Base-by-base conservation (phyloP, 129 eudicot genomes). In the Ambrosia trifida region DNA sequence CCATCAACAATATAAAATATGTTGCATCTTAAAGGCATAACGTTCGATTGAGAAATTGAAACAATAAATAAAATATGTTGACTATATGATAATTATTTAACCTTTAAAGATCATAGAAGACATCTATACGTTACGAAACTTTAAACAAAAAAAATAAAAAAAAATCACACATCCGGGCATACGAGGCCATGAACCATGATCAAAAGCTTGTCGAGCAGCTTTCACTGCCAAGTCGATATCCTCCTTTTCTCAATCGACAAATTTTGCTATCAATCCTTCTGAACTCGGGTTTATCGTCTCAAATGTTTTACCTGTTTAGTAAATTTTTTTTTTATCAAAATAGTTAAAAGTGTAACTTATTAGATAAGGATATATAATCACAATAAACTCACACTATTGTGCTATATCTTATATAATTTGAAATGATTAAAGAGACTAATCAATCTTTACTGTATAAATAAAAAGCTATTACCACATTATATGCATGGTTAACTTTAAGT, bases 121-220 rank as follows among this genome's bases (percentile, higher is more conserved):
- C 6, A 16, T 4, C 24, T 2, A 28, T 56, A 24, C 24, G 3
- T 20, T 6, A 64, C 8, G 3, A 62, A 62, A 33, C 18, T 3
- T 2, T n/a, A n/a, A n/a, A n/a, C n/a, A 3, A 11, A 13, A 19
- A 24, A n/a, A 62, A 11, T 1, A 8, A n/a, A n/a, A n/a, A n/a
- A n/a, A n/a, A n/a, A 66, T 72, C 77, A 88, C 91, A 45, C 61
- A 72, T n/a, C 89, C 91, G 7, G 97, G 79, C 67, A 85, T 49
- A 11, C 97, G 95, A 45, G 97, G 89, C 97, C 97, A 90, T 7
- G 89, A 81, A 33, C 97, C 97, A 43, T 87, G 72, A 76, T 90
- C 97, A 51, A 90, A 90, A 6, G 97, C 97, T 35, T 77, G 52
- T 17, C 97, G 84, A 13, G 97, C 97, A 19, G 91, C 95, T 76